Percentiles rank a stretch among this genome's conserved stretches.
These are phyloP conservation scores for Periconia digitata DNA, from an alignment of 2,329 filamentous ascomycete species.

Conservation along the genomic window DNA sequence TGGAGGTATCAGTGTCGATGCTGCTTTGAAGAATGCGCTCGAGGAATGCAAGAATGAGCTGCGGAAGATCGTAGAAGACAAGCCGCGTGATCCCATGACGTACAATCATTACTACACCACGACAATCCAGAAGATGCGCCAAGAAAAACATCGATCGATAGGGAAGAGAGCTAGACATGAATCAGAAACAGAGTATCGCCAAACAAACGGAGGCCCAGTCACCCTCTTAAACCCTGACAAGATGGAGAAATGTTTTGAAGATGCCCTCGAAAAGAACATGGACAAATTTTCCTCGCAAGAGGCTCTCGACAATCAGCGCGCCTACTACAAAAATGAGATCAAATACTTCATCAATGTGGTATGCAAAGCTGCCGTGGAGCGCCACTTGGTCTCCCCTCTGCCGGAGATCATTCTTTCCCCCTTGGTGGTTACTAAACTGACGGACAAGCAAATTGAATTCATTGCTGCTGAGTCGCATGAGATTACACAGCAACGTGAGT, in stretches of 20 bases:
- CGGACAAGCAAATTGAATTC: constrained; percentile 35
- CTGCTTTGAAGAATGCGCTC: constrained; percentile 44
- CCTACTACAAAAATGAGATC: constrained; percentile 38
- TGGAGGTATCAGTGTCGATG: constrained; percentile 42
- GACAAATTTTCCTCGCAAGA: constrained; percentile 31
- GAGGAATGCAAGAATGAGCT: constrained; percentile 42
- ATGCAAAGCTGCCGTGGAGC: constrained; percentile 38
- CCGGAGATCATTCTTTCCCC: constrained; percentile 32
- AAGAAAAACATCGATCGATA: constrained; percentile 18
- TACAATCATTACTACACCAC: constrained; percentile 51
- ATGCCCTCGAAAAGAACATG: constrained; percentile 28
- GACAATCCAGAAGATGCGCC: constrained; percentile 23
- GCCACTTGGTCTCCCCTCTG: constrained; percentile 33
- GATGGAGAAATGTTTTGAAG: not conserved
- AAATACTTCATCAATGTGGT: constrained; percentile 36
- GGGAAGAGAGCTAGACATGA: not conserved
- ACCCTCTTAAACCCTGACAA: not conserved
- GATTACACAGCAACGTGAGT: constrained; percentile 24
- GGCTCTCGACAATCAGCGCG: constrained; percentile 35
- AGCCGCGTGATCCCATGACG: constrained; percentile 53
- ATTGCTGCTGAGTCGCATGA: constrained; percentile 40
- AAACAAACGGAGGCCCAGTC: not conserved
- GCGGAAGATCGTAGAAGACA: constrained; percentile 51
- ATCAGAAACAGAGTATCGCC: not conserved
- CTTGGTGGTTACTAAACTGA: constrained; percentile 28